Base-by-base conservation (phyloP, 2,329 filamentous ascomycete species). In the Bipolaris bicolor region DNA sequence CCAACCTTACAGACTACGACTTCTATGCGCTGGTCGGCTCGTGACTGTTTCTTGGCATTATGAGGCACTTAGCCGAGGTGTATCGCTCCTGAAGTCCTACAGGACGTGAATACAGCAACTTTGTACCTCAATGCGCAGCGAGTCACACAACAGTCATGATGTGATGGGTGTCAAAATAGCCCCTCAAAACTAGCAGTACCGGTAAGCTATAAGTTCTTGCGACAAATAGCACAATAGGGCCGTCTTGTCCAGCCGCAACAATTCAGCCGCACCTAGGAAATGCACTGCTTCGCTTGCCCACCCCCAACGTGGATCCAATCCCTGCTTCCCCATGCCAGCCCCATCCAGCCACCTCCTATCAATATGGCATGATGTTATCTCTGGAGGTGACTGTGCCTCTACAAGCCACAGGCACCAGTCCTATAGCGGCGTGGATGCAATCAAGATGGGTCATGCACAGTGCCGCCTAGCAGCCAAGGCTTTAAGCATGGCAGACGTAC, bases 261-360 rank as follows among this genome's bases (percentile, higher is more conserved):
- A 51, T 51, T 52, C 43, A 55, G 52, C 47, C 47, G 52, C 48
- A 22, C 33, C 40, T 18, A 36, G 26, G 29, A 41, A 52, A 45
- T 37, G 34, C 40, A 26, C 43, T 16, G 40, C 26, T 41, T 48
- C 52, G 47, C 52, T 39, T 55, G 48, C 44, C 46, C 20, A 22
- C 34, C 18, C 39, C 15, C 24, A 26, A 49, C 15, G 34, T 26
- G 22, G 22, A 43, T 9, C 31, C 7, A 7, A 43, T 24, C 20
- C 20, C 52, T 39, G 44, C 52, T 52, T 51, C 18, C 36, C 18
- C 31, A 22, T 33, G 5, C 39, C 47, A 52, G 26, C 13, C 13
- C 39, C n/a, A 2, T 16, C 40, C 24, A 50, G 39, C 52, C 40
- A 49, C 34, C 43, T 51, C 5, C 20, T 36, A 49, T 34, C 20